Percentiles rank a stretch among this genome's conserved stretches.
Evolutionary conservation across 2,329 filamentous ascomycete genomes (phyloP).

Genomic region (Diaporthe velutina): DNA sequence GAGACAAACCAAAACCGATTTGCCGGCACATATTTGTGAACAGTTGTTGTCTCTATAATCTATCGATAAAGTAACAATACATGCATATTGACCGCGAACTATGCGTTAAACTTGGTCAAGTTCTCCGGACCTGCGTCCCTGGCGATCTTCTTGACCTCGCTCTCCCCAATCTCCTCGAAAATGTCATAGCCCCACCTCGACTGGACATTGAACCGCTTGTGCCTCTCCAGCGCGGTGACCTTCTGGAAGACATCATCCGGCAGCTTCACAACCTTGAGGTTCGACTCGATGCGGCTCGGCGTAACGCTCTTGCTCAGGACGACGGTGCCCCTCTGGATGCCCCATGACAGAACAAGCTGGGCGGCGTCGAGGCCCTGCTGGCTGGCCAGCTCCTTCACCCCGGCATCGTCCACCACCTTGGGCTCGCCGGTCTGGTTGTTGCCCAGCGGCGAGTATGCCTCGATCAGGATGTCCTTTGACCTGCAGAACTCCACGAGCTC

Average conservation of each 20-base stretch:
- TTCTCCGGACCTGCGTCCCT: constrained; percentile 51
- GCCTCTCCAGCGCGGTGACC: constrained; percentile 54
- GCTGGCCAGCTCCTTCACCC: constrained; percentile 61
- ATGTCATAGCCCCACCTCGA: constrained; percentile 58
- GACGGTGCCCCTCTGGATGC: constrained; percentile 57
- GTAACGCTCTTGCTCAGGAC: constrained; percentile 61
- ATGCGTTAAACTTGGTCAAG: constrained; percentile 50
- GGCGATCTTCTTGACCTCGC: constrained; percentile 50
- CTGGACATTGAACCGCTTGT: constrained; percentile 59
- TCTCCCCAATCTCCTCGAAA: constrained; percentile 57
- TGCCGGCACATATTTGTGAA: neutral
- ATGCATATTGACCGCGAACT: neutral
- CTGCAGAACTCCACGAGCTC: constrained; percentile 69
- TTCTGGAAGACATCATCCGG: constrained; percentile 52
- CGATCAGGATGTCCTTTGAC: constrained; percentile 69
- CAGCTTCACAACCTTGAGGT: constrained; percentile 54
- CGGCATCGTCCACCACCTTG: constrained; percentile 62
- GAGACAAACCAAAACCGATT: neutral
- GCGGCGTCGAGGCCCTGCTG: constrained; percentile 55
- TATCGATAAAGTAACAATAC: neutral
- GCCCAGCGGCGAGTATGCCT: constrained; percentile 75
- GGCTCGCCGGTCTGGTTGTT: constrained; percentile 56
- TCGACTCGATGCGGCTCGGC: constrained; percentile 55
- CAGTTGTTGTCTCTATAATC: neutral
- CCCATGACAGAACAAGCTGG: constrained; percentile 60